Evolutionary conservation across 2,329 filamentous ascomycete species (phyloP).

Genomic region (Alternaria arborescens): DNA sequence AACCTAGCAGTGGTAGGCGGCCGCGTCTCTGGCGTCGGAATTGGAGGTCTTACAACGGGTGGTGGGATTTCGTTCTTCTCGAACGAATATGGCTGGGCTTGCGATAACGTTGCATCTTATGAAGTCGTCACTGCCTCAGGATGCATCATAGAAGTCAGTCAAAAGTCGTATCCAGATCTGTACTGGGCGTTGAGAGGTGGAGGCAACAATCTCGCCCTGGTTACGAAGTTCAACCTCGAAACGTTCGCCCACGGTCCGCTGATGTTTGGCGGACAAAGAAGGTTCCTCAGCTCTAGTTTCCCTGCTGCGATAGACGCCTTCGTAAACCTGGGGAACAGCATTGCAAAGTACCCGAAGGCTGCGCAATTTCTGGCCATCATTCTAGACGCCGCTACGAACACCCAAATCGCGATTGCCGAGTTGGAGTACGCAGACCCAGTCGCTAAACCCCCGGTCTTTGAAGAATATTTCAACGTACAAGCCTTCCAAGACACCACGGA

Average conservation of each 20-base stretch:
- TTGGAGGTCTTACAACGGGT: conserved; percentile 32
- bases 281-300: conserved; percentile 18
- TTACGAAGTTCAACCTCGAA: conserved; percentile 32
- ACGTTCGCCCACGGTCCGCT: conserved; percentile 25
- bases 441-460: conserved; percentile 8
- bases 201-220: conserved; percentile 44
- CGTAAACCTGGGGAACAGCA: conserved; percentile 12
- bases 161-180: conserved; percentile 47
- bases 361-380: conserved; percentile 9
- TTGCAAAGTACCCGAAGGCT: conserved; percentile 10
- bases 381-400: background rate
- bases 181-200: conserved; percentile 49
- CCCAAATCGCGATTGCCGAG: conserved; percentile 3
- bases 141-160: conserved; percentile 30
- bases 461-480: conserved; percentile 10
- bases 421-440: conserved; percentile 14
- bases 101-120: conserved; percentile 45
- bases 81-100: conserved; percentile 39
- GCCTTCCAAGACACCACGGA: conserved; percentile 24
- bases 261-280: conserved; percentile 12
- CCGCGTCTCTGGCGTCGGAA: conserved; percentile 37
- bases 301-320: conserved; percentile 28
- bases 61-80: conserved; percentile 46
- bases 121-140: conserved; percentile 43
- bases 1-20: conserved; percentile 41